phyloP scores from a whole-genome alignment of 2,329 filamentous ascomycete species.

The Cladophialophora yegresii region DNA sequence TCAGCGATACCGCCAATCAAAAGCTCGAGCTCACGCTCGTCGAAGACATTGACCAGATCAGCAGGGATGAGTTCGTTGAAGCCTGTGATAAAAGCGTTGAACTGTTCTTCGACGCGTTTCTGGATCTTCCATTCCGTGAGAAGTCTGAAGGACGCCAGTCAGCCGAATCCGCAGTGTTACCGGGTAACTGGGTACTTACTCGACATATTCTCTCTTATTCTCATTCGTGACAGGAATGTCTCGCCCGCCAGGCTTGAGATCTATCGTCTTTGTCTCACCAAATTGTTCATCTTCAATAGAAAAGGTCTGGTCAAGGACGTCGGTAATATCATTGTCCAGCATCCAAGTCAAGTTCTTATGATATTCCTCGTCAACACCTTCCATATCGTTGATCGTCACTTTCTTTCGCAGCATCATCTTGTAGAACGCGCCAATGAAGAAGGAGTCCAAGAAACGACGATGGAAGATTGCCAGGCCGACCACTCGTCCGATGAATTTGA shows the following conservation, averaged over 20 bases:
- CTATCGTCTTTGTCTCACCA: slow-evolving; percentile 89
- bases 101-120: slow-evolving; percentile 97
- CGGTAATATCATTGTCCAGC: slow-evolving; percentile 94
- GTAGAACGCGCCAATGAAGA: slow-evolving; percentile 98
- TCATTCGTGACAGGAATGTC: slow-evolving; percentile 97
- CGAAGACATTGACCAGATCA: slow-evolving; percentile 96
- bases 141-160: slow-evolving; percentile 53
- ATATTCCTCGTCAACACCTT: slow-evolving; percentile 97
- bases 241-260: slow-evolving; percentile 84
- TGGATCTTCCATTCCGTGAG: slow-evolving; percentile 99
- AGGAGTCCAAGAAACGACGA: slow-evolving; percentile 92
- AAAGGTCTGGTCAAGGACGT: slow-evolving; percentile 92
- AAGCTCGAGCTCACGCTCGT: slow-evolving; percentile 93
- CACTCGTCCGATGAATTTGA: slow-evolving; percentile 98
- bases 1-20: slow-evolving; percentile 99
- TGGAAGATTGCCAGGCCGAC: slow-evolving; percentile 98
- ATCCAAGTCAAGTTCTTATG: slow-evolving; percentile 97
- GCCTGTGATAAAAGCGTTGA: slow-evolving; percentile 94
- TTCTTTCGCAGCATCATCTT: slow-evolving; percentile 98
- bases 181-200: slow-evolving; percentile 59
- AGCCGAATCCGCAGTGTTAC: slow-evolving; percentile 7
- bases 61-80: slow-evolving; percentile 97
- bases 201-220: slow-evolving; percentile 98
- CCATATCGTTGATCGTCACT: slow-evolving; percentile 91
- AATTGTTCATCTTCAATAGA: slow-evolving; percentile 97